Percentiles rank a stretch among this genome's conserved stretches.
These are phyloP conservation scores for Scheffersomyces insectosa DNA, from an alignment of 1,139 yeast species.

Conservation along the genomic window DNA sequence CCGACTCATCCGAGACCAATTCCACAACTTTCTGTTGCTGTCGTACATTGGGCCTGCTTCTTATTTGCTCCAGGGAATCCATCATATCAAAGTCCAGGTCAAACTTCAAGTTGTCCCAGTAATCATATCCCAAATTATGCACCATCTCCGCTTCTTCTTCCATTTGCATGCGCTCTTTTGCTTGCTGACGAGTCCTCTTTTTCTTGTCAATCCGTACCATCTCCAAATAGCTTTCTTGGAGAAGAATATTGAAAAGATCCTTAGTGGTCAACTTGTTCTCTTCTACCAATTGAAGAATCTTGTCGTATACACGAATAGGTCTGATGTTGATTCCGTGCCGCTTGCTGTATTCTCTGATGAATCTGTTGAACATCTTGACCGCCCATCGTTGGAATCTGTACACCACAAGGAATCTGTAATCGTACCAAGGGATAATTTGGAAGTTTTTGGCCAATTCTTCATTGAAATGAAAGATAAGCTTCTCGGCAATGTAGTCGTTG, in stretches of 20 bases:
- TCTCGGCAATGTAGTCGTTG: conserved; percentile 27
- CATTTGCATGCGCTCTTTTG: conserved; percentile 8
- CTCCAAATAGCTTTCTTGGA: conserved; percentile 30
- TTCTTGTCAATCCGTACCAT: conserved; percentile 15
- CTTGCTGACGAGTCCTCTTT: conserved; percentile 8
- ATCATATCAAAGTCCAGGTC: conserved; percentile 33
- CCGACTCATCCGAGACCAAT: conserved; percentile 3
- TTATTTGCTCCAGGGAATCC: conserved; percentile 9
- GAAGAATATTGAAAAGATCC: conserved; percentile 27
- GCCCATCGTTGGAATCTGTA: conserved; percentile 39
- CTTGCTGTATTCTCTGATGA: conserved; percentile 31
- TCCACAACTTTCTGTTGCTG: conserved; percentile 7
- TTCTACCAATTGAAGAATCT: conserved; percentile 23
- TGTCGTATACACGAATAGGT: conserved; percentile 23
- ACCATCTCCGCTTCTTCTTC: conserved; percentile 17
- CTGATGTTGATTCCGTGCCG: conserved; percentile 17
- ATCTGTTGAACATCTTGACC: conserved; percentile 38
- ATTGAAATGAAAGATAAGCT: conserved; percentile 25
- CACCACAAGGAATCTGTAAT: conserved; percentile 23
- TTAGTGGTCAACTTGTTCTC: conserved; percentile 20
- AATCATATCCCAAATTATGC: conserved; percentile 30
- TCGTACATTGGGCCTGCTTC: conserved; percentile 2
- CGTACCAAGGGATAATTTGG: conserved; percentile 25
- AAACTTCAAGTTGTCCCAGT: conserved; percentile 35
- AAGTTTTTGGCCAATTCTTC: conserved; percentile 15